Evolutionary conservation across 306 rosid species (phyloP), one percentile per base, ranked within the genome.

Genomic region (Erythrophleum fordii): DNA sequence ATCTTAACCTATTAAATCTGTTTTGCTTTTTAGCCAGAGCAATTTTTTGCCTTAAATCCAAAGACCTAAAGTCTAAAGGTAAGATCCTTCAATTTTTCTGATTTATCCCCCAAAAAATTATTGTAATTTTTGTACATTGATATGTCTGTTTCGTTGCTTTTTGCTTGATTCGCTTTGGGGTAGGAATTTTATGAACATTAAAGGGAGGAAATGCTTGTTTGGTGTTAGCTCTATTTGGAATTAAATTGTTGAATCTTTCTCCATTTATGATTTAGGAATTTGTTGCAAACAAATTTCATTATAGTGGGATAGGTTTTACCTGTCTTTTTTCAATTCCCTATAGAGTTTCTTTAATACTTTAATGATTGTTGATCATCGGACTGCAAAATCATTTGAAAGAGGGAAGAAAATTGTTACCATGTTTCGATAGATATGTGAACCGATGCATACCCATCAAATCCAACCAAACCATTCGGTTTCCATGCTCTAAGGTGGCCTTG

Each of bases 51-150:
- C 77, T 49, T 44, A 11, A 45, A 37, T 68, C 49, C 1, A 1
- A 70, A 12, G 46, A 25, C 56, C 65, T 14, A 59, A 13, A 25
- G 13, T 37, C 18, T 5, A 20, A 45, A 81, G 85, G 85, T 81
- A 81, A 56, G 64, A 46, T 51, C 10, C 6, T 35, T 46, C 7
- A 28, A 74, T 12, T 53, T 20, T 49, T 35, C 64, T 10, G 6
- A 5, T 29, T 48, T 48, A 34, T 34, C 6, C 16, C 69, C 29
- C 80, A 69, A 16, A 5, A 44, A 5, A 23, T 25, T 9, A 39
- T 42, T n/a, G 18, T 16, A 0, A 5, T 73, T 13, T 66, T 39
- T 13, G 22, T n/a, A 10, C 8, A 1, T 34, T 12, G 25, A 44
- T 75, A 5, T 16, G 0, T 22, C 28, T 69, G 12, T 45, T 46